Evolutionary conservation across 371 early-diverging fungal genomes (phyloP).

Genomic region (Mucor plumbeus): DNA sequence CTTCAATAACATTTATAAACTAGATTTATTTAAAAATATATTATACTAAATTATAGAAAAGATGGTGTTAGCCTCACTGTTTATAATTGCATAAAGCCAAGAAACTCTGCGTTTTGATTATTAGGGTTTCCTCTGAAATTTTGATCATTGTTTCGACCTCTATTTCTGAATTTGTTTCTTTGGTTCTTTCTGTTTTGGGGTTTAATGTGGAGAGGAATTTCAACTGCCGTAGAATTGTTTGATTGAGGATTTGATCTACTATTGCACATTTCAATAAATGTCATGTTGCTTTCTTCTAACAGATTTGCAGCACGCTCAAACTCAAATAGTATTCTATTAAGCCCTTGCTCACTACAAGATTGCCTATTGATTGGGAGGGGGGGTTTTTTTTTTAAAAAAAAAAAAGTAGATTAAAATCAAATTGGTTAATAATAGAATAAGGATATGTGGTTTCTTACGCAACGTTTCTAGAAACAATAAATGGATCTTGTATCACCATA

Average conservation of each 20-base stretch:
- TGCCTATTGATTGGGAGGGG: not conserved
- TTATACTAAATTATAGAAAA: no score
- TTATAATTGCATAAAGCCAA: not conserved
- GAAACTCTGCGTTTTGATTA: not conserved
- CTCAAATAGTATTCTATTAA: not conserved
- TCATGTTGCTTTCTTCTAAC: not conserved
- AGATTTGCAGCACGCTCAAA: not conserved
- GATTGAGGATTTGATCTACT: not conserved
- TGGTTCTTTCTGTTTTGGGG: not conserved
- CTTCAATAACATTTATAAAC: no score
- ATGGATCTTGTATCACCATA: conserved; percentile 7
- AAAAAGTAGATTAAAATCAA: not conserved
- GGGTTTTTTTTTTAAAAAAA: no score
- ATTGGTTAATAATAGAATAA: not conserved
- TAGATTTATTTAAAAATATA: no score
- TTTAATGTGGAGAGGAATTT: not conserved
- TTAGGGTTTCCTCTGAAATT: not conserved
- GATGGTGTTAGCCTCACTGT: no score
- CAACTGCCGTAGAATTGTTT: not conserved
- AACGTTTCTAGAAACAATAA: not conserved
- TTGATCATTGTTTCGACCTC: not conserved
- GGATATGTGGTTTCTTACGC: not conserved
- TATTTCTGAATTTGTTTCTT: not conserved
- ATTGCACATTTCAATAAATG: not conserved
- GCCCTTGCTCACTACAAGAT: not conserved